phyloP scores from a whole-genome alignment of 2,329 filamentous ascomycete species.

The Aspergillus sojae region DNA sequence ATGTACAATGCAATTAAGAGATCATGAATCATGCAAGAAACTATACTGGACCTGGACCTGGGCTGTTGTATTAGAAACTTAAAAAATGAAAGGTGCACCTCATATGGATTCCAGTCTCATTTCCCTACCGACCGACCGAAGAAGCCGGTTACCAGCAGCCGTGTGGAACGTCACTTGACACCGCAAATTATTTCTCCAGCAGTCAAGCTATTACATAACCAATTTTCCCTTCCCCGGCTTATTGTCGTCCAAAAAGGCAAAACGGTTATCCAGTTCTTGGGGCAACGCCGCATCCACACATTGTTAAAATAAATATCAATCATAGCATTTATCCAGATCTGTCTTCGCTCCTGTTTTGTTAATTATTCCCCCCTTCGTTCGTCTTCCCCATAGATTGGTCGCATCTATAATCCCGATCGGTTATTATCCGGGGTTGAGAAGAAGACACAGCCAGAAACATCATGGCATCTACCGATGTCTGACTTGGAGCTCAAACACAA shows the following conservation, averaged over 20 bases:
- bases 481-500: neutral
- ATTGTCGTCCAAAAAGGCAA: slow-evolving; percentile 11
- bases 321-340: neutral
- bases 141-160: slow-evolving; percentile 27
- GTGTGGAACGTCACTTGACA: slow-evolving; percentile 27
- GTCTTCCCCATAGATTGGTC: neutral
- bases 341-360: neutral
- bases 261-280: slow-evolving; percentile 5
- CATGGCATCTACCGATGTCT: neutral
- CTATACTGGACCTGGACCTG: neutral
- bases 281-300: neutral
- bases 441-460: neutral
- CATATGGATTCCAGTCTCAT: neutral
- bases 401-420: neutral
- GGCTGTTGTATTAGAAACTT: neutral
- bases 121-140: slow-evolving; percentile 21
- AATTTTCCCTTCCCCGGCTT: slow-evolving; percentile 9
- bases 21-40: neutral
- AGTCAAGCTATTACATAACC: slow-evolving; percentile 23
- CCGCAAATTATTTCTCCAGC: neutral
- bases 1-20: neutral
- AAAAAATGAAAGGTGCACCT: neutral
- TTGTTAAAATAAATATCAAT: neutral
- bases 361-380: neutral
- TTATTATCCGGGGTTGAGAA: neutral